These are phyloP conservation scores for Coriolopsis trogii DNA, from an alignment of 1,284 basidiomycete species.

Conservation along the genomic window DNA sequence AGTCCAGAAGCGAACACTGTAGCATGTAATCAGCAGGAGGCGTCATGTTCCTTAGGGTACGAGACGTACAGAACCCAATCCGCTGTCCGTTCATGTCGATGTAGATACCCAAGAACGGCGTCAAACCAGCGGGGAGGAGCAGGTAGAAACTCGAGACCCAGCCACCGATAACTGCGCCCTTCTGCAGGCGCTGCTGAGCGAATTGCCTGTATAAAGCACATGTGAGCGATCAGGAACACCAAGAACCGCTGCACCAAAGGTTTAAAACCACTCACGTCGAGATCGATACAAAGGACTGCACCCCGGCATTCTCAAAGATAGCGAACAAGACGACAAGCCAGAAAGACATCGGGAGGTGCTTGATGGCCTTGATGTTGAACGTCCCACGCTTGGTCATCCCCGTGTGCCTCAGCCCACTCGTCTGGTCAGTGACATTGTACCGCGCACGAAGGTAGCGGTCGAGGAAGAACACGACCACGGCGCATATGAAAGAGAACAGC, in stretches of 20 bases:
- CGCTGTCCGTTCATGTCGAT: slow-evolving; percentile 47
- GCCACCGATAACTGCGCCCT: slow-evolving; percentile 49
- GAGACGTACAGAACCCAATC: slow-evolving; percentile 41
- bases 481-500: slow-evolving; percentile 44
- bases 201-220: slow-evolving; percentile 35
- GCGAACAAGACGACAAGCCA: slow-evolving; percentile 47
- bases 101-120: slow-evolving; percentile 47
- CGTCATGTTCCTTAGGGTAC: too few species aligned
- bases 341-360: slow-evolving; percentile 42
- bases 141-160: slow-evolving; percentile 53
- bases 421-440: slow-evolving; percentile 44
- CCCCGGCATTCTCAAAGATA: slow-evolving; percentile 48
- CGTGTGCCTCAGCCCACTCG: slow-evolving; percentile 37
- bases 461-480: slow-evolving; percentile 40
- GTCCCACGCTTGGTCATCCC: slow-evolving; percentile 31
- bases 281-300: slow-evolving; percentile 49
- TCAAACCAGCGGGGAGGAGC: slow-evolving; percentile 45
- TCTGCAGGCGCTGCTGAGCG: slow-evolving; percentile 46
- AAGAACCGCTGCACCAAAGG: too few species aligned
- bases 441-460: slow-evolving; percentile 41
- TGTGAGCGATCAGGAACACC: slow-evolving; percentile 5
- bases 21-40: too few species aligned
- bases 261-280: slow-evolving; percentile 42
- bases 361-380: slow-evolving; percentile 41
- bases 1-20: slow-evolving; percentile 46